Evolutionary conservation across 169 alveolate species (phyloP), one percentile per base, ranked within the genome.

Genomic region (Eimeria zaria): DNA sequence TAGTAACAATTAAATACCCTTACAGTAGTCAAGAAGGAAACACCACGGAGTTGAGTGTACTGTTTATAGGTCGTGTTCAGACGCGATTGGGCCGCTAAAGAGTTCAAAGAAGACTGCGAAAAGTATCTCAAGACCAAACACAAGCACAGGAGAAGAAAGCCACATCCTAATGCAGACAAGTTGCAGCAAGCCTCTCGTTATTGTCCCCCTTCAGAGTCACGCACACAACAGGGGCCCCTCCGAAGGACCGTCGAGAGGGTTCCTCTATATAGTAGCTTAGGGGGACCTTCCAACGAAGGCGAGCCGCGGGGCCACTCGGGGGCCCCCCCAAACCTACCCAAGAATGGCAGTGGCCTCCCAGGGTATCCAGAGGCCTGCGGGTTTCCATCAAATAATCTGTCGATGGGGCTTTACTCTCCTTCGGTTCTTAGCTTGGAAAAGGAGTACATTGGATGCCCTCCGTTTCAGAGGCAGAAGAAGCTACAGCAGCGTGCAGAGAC

Each of bases 81-180:
- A 30, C 30, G 27, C 11, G 90, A 81, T 9, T 20, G 0, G 69
- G 33, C 53, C 9, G 30, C 24, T 24, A 46, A n/a, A 51, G 48
- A 46, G 73, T 81, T 81, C 71, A 33, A 41, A 46, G 73, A 81
- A 30, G 90, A 81, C 90, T 81, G 36, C 73, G 73, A 14, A 20
- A 81, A 81, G 33, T 46, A 46, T 12, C 24, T 53, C 9, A 53
- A 48, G 51, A 81, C n/a, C 39, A 20, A 27, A 24, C 90, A 48
- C 73, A 81, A 55, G 16, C 53, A 12, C 51, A 18, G 48, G 89
- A 36, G 39, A n/a, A 1, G 58, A 5, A n/a, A 20, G 55, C 36
- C 36, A 55, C 84, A 27, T 27, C 11, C 84, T 1, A 27, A 14
- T 5, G 55, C 51, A 73, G 84, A n/a, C 0, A 24, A 27, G 14